phyloP scores from a whole-genome alignment of 1,139 yeast genomes.

The Hyphopichia buzzinii region DNA sequence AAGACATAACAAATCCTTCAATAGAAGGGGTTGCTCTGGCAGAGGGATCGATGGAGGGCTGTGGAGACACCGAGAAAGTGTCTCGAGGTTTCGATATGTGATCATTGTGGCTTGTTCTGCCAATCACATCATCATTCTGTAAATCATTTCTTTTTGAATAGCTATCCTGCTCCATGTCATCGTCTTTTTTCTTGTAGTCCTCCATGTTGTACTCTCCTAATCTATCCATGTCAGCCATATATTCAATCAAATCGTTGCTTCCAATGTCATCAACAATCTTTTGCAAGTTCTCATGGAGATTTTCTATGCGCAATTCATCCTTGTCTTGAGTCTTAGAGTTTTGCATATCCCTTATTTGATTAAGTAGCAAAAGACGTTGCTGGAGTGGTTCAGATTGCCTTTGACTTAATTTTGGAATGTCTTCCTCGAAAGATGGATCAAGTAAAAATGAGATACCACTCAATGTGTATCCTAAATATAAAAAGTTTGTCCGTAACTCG shows the following conservation, averaged over 20 bases:
- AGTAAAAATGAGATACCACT: constrained; percentile 77
- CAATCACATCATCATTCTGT: not conserved
- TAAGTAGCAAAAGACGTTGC: constrained; percentile 31
- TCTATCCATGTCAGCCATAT: constrained; percentile 17
- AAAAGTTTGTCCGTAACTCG: constrained; percentile 52
- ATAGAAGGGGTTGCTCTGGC: constrained; percentile 42
- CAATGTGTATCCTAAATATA: constrained; percentile 57
- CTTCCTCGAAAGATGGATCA: constrained; percentile 62
- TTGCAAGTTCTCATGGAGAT: constrained; percentile 36
- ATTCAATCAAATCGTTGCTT: constrained; percentile 16
- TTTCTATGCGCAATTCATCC: constrained; percentile 28
- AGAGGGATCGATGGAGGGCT: constrained; percentile 26
- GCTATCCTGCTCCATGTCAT: constrained; percentile 13
- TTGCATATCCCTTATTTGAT: constrained; percentile 28
- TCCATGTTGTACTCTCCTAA: constrained; percentile 9
- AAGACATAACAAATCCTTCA: constrained; percentile 43
- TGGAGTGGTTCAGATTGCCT: constrained; percentile 36
- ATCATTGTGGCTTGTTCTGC: not conserved
- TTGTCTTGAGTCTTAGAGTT: constrained; percentile 12
- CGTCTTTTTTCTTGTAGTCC: constrained; percentile 25
- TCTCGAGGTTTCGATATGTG: not conserved
- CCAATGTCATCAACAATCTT: constrained; percentile 40
- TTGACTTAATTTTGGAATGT: constrained; percentile 36
- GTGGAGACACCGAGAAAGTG: constrained; percentile 9
- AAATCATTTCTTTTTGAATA: not conserved